Evolutionary conservation across 495 filamentous ascomycete genomes (phyloP), one percentile per base, ranked within the genome.

Genomic region (Xylaria castorea): DNA sequence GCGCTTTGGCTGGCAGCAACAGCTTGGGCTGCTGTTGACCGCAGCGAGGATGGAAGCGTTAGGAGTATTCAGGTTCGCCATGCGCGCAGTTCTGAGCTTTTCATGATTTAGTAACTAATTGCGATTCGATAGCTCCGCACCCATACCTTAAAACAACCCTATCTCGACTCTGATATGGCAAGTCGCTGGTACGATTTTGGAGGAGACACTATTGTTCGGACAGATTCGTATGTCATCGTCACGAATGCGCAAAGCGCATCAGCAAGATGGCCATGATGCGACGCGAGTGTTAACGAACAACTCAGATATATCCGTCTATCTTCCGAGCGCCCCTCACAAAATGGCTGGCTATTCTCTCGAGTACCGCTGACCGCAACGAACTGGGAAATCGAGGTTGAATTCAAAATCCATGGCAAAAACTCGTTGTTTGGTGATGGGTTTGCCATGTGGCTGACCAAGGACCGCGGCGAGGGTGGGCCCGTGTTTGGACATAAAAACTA

Each of bases 111-210:
- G 86, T 97, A 74, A 90, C 92, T 75, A 94, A 92, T 77, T 91
- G 94, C 81, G 92, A 90, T 80, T 94, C 51, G 80, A 64, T 80
- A 86, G 85, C 86, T 90, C 69, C 77, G 87, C 78, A 73, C 63
- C 71, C 72, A 72, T 58, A 75, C 71, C 61, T 70, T 71, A 63
- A 76, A 78, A 71, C 75, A 98, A 92, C 97, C 97, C 62, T 99
- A 98, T 82, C 88, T 99, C 62, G 96, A 98, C 83, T 94, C 94
- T 71, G 97, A 99, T 82, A 95, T 98, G 91, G 93, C 97, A 87
- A 97, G 93, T 85, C 92, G 97, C 83, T 99, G 96, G 94, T 99
- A 93, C 82, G 97, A 99, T 85, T 99, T 97, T 89, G 97, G 97
- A 78, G 96, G 95, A 77, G 93, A 97, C 81, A 97, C 96, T 6